Conservation (phyloP, 768 basidiomycete species). For the Panaeolus papilionaceus region DNA sequence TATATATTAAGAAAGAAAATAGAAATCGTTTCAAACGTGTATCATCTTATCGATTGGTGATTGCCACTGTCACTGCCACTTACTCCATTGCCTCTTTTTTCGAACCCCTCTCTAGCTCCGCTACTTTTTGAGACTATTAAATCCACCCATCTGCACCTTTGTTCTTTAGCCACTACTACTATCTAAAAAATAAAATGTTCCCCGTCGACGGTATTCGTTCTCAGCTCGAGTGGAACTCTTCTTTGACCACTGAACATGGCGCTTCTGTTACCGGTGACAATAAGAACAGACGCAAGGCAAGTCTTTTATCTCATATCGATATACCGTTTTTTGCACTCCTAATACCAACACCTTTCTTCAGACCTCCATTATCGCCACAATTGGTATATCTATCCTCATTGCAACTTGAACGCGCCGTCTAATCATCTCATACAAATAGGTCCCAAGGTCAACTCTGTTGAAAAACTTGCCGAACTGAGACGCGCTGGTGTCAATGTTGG, state of each 20-base stretch:
- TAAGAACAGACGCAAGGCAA: conserved; percentile 90
- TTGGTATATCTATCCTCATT: conserved; percentile 59
- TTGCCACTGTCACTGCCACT: conserved; percentile 24
- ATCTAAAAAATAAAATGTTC: conserved; percentile 58
- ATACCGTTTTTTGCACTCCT: conserved; percentile 7
- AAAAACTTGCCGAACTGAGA: conserved; percentile 84
- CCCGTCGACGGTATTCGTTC: conserved; percentile 68
- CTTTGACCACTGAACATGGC: conserved; percentile 74
- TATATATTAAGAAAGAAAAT: conserved; percentile 20
- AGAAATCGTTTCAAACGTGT: conserved; percentile 30
- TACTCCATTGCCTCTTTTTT: conserved; percentile 30
- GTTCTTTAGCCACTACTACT: conserved; percentile 31
- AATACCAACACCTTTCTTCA: conserved; percentile 37
- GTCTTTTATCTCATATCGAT: conserved; percentile 14
- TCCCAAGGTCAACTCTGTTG: conserved; percentile 92
- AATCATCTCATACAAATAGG: conserved; percentile 49
- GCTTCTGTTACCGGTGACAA: conserved; percentile 77
- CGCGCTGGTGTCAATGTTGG: conserved; percentile 98
- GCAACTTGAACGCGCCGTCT: conserved; percentile 16
- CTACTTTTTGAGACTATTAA: conserved; percentile 23
- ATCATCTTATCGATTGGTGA: conserved; percentile 36
- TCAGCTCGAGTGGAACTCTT: conserved; percentile 93
- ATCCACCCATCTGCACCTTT: conserved; percentile 19
- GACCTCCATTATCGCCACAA: conserved; percentile 99
- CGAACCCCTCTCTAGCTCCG: conserved; percentile 28